These are phyloP conservation scores for Zygoascus biomembranicola DNA, from an alignment of 805 yeast species.

Conservation along the genomic window DNA sequence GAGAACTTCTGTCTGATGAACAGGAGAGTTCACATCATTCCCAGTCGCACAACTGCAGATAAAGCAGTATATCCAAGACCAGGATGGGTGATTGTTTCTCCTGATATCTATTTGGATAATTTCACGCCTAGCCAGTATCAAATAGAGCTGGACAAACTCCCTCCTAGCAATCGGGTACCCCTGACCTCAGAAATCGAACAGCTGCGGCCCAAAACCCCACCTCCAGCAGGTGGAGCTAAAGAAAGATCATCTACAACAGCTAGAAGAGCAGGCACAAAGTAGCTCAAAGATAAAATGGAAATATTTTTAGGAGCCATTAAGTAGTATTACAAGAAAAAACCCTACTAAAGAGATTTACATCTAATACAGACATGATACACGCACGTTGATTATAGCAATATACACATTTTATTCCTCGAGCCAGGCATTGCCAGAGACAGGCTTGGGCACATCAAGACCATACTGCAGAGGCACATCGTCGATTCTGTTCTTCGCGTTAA, in stretches of 20 bases:
- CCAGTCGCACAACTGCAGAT: slow-evolving; percentile 52
- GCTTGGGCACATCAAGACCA: slow-evolving; percentile 47
- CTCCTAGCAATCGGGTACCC: slow-evolving; percentile 50
- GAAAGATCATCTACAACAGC: background rate
- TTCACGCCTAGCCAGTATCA: slow-evolving; percentile 42
- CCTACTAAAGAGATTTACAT: no score
- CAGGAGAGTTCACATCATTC: slow-evolving; percentile 77
- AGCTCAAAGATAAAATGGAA: background rate
- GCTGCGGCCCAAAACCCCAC: slow-evolving; percentile 79
- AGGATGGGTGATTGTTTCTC: slow-evolving; percentile 89
- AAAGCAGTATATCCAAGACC: slow-evolving; percentile 60
- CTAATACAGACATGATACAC: no score
- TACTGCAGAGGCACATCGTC: slow-evolving; percentile 72
- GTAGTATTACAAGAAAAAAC: no score
- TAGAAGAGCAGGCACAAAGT: background rate
- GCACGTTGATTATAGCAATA: background rate
- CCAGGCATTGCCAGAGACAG: slow-evolving; percentile 27
- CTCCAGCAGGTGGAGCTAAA: slow-evolving; percentile 10
- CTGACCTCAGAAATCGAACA: slow-evolving; percentile 65
- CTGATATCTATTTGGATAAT: slow-evolving; percentile 70
- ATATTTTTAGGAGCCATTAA: no score
- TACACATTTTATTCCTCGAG: slow-evolving; percentile 10
- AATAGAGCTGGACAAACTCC: slow-evolving; percentile 15
- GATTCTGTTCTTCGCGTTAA: slow-evolving; percentile 75
- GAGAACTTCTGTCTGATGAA: slow-evolving; percentile 84